Evolutionary conservation across 2,329 filamentous ascomycete genomes (phyloP).

Genomic region (Coniella vitis): DNA sequence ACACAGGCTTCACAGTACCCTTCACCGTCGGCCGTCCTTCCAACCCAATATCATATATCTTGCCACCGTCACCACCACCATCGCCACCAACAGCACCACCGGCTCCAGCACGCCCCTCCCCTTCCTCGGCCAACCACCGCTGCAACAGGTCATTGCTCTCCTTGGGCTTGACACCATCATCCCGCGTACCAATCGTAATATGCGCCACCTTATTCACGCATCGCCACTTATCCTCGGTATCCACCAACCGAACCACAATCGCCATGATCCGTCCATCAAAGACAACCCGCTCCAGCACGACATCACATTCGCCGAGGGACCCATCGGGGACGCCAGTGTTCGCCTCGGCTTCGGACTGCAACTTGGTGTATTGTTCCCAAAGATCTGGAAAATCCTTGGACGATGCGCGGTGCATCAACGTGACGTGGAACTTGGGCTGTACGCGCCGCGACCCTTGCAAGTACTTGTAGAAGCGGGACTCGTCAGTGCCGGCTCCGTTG

Average conservation of each 20-base stretch:
- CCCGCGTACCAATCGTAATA: conserved; percentile 80
- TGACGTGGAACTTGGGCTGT: conserved; percentile 87
- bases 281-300: conserved; percentile 65
- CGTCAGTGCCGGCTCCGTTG: conserved; percentile 39
- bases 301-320: conserved; percentile 56
- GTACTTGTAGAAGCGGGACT: conserved; percentile 65
- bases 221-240: conserved; percentile 50
- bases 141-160: conserved; percentile 84
- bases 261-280: conserved; percentile 88
- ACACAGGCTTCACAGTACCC: conserved; percentile 41
- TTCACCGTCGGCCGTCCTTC: conserved; percentile 41
- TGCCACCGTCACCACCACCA: conserved; percentile 28
- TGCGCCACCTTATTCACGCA: conserved; percentile 77
- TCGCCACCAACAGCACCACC: no score
- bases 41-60: conserved; percentile 43
- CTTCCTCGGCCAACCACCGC: conserved; percentile 60
- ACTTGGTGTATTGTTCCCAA: conserved; percentile 66
- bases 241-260: conserved; percentile 70
- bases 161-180: conserved; percentile 72
- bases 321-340: conserved; percentile 33
- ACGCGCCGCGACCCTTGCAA: conserved; percentile 68
- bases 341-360: conserved; percentile 43
- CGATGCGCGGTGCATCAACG: conserved; percentile 74
- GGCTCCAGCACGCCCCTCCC: conserved; percentile 5
- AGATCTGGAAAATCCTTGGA: conserved; percentile 56